Percentiles rank a stretch among this genome's conserved stretches.
These are phyloP conservation scores for Waitea zeae DNA, from an alignment of 1,284 basidiomycete genomes.

Conservation along the genomic window DNA sequence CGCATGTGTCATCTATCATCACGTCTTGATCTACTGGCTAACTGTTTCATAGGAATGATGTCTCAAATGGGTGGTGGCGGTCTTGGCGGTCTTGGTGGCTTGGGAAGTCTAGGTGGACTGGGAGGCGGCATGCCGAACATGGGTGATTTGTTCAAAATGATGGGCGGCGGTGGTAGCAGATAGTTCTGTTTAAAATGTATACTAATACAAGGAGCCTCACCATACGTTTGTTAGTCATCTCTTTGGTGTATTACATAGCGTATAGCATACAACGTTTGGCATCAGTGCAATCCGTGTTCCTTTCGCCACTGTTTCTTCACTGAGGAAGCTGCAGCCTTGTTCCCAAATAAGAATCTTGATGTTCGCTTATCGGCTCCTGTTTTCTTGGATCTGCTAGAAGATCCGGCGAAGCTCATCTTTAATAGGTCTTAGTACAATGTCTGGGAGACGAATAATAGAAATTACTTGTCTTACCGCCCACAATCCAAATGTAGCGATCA, in stretches of 20 bases:
- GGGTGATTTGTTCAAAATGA: conserved; percentile 71
- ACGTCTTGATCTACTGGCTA: conserved; percentile 1
- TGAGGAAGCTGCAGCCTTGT: conserved; percentile 49
- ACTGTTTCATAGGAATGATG: conserved; percentile 51
- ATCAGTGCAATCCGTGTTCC: conserved; percentile 9
- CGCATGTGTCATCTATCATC: conserved; percentile 23
- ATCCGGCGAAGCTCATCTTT: conserved; percentile 46
- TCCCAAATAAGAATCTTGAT: conserved; percentile 61
- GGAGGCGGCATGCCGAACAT: conserved; percentile 53
- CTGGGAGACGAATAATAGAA: neutral
- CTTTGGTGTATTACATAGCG: neutral
- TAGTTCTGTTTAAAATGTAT: neutral
- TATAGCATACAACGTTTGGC: neutral
- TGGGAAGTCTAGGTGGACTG: conserved; percentile 70
- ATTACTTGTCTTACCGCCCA: conserved; percentile 40
- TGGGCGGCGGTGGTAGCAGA: conserved; percentile 51
- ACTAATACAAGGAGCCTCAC: neutral
- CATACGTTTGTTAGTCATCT: neutral
- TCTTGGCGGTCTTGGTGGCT: conserved; percentile 34
- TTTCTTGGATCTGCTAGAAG: conserved; percentile 39
- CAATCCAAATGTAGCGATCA: conserved; percentile 46
- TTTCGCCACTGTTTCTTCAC: conserved; percentile 52
- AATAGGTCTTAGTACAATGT: neutral
- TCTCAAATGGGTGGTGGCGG: conserved; percentile 66
- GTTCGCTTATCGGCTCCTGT: conserved; percentile 71